These are phyloP conservation scores for Trametes meyenii DNA, from an alignment of 768 basidiomycete species.

Conservation along the genomic window DNA sequence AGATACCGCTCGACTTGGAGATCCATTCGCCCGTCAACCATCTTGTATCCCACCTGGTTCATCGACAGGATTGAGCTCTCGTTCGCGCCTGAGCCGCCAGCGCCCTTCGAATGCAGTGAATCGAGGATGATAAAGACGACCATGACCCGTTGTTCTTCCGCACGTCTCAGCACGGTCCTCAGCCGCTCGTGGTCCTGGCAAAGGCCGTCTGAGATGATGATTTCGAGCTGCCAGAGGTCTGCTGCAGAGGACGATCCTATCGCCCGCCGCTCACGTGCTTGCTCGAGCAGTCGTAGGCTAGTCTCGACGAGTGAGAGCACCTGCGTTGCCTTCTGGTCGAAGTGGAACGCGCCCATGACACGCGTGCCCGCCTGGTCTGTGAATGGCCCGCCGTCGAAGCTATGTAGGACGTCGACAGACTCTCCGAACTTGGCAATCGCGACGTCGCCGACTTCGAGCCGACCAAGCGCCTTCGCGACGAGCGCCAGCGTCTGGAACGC, in stretches of 20 bases:
- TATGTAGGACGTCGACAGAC: conserved; percentile 83
- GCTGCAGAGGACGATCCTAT: conserved; percentile 64
- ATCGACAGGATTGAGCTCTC: conserved; percentile 85
- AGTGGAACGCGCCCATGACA: conserved; percentile 83
- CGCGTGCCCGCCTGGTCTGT: conserved; percentile 79
- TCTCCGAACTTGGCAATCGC: conserved; percentile 91
- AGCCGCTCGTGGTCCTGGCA: conserved; percentile 94
- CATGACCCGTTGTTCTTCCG: conserved; percentile 90
- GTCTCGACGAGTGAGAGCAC: conserved; percentile 81
- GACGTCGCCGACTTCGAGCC: conserved; percentile 94
- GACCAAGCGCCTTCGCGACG: conserved; percentile 86
- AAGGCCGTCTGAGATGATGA: conserved; percentile 99
- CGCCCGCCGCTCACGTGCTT: conserved; percentile 69
- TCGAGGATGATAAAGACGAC: conserved; percentile 96
- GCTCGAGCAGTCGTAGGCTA: conserved; percentile 72
- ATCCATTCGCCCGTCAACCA: conserved; percentile 80
- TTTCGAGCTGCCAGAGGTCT: conserved; percentile 96
- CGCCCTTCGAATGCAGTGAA: conserved; percentile 63
- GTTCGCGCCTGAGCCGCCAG: conserved; percentile 21
- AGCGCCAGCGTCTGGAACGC: conserved; percentile 93
- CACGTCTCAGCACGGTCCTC: conserved; percentile 76
- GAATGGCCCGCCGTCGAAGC: conserved; percentile 80
- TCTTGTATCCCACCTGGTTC: conserved; percentile 89
- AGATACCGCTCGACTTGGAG: conserved; percentile 87
- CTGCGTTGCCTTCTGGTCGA: conserved; percentile 88